phyloP scores from a whole-genome alignment of 495 filamentous ascomycete species.

The Pseudotulostoma volvatum region DNA sequence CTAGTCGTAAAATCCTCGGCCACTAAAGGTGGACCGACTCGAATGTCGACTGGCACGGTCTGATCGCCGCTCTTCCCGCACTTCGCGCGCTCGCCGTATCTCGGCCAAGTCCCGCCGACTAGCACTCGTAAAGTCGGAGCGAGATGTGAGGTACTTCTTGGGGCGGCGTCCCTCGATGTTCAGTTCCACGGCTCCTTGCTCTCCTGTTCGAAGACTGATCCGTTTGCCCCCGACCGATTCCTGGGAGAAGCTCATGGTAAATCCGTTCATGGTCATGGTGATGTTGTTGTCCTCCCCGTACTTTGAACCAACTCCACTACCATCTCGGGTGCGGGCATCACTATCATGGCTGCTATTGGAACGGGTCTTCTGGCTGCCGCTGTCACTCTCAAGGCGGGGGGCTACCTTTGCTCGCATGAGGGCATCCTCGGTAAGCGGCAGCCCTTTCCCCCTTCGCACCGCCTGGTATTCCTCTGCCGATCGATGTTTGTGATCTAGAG shows the following conservation, averaged over 20 bases:
- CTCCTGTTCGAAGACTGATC: slow-evolving; percentile 27
- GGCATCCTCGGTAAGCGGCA: slow-evolving; percentile 23
- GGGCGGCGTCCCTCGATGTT: slow-evolving; percentile 24
- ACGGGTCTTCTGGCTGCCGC: slow-evolving; percentile 29
- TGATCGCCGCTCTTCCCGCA: slow-evolving; percentile 21
- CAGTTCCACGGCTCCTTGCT: slow-evolving; percentile 23
- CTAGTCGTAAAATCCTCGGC: slow-evolving; percentile 6
- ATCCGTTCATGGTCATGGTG: slow-evolving; percentile 26
- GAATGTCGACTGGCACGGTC: slow-evolving; percentile 25
- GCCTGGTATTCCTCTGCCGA: slow-evolving; percentile 28
- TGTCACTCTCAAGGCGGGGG: slow-evolving; percentile 22
- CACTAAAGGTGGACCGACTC: slow-evolving; percentile 23
- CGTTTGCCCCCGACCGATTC: slow-evolving; percentile 23
- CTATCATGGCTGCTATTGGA: slow-evolving; percentile 30
- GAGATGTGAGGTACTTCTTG: slow-evolving; percentile 21
- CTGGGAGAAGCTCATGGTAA: slow-evolving; percentile 26
- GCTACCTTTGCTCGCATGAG: slow-evolving; percentile 17
- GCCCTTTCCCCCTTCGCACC: slow-evolving; percentile 10
- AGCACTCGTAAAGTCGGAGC: slow-evolving; percentile 21
- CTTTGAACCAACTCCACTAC: slow-evolving; percentile 19
- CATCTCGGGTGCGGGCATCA: slow-evolving; percentile 17
- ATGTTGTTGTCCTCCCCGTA: slow-evolving; percentile 25
- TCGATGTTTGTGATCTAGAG: slow-evolving; percentile 19
- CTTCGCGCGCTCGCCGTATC: slow-evolving; percentile 9
- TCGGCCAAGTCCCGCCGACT: slow-evolving; percentile 19